These are phyloP conservation scores for Xylaria venustula DNA, from an alignment of 495 filamentous ascomycete species.

Conservation along the genomic window DNA sequence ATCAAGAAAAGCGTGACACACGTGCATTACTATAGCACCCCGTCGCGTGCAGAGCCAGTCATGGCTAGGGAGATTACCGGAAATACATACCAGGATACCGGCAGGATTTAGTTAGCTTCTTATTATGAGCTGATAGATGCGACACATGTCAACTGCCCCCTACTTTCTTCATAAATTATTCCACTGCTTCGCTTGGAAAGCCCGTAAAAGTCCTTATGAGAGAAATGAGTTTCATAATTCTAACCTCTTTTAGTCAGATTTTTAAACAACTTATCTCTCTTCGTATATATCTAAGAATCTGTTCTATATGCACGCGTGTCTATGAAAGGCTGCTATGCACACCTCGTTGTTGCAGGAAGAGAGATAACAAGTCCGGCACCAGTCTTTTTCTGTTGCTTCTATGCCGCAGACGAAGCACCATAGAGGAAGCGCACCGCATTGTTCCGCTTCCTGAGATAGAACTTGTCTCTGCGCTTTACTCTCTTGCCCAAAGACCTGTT, in stretches of 20 bases:
- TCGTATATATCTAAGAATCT: not conserved
- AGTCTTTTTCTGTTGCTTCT: not conserved
- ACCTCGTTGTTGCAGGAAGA: constrained; percentile 8
- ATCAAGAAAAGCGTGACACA: constrained; percentile 10
- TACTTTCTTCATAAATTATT: not conserved
- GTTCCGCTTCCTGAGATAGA: constrained; percentile 1
- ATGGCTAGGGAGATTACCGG: constrained; percentile 9
- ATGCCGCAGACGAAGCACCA: constrained; percentile 12
- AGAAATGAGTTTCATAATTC: not conserved
- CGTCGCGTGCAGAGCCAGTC: not conserved
- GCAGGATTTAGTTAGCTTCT: not conserved
- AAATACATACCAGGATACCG: constrained; percentile 2
- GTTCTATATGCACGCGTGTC: constrained; percentile 7
- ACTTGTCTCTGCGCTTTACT: constrained; percentile 7
- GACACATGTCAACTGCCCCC: not conserved
- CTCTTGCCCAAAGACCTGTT: constrained; percentile 45
- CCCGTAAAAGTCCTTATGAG: not conserved
- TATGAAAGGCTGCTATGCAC: not conserved
- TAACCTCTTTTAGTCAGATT: too few species aligned
- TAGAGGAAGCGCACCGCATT: not conserved
- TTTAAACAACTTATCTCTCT: not conserved
- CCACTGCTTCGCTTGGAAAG: not conserved
- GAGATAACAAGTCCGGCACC: constrained; percentile 5
- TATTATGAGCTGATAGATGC: not conserved
- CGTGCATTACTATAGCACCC: constrained; percentile 8